Percentiles rank a stretch among this genome's conserved stretches.
Conservation (phyloP, 345 rosid species). For the Litchi chinensis region DNA sequence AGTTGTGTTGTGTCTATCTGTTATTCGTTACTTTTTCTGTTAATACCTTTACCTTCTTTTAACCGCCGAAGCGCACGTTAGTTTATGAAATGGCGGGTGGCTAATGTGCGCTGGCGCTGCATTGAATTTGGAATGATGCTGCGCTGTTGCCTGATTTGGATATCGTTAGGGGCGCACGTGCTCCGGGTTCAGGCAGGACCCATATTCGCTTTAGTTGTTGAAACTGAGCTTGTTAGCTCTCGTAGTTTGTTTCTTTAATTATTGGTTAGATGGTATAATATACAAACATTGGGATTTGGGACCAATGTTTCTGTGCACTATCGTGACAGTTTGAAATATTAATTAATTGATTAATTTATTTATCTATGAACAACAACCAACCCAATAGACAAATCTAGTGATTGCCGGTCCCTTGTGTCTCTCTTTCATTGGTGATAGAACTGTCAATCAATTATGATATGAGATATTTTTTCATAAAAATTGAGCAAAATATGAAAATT, state of each 20-base stretch:
- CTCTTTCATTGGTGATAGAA: background rate
- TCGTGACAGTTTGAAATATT: background rate
- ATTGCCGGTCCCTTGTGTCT: background rate
- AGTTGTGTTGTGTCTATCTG: background rate
- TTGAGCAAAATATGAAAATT: too few relatives aligned
- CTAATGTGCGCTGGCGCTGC: background rate
- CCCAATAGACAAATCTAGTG: background rate
- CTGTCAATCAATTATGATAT: background rate
- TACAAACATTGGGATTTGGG: background rate
- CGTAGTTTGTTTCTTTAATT: background rate
- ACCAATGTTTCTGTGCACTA: background rate
- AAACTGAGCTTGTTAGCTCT: slow-evolving; percentile 7
- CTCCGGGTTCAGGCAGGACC: background rate
- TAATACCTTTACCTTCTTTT: background rate
- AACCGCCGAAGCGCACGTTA: background rate
- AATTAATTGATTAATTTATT: background rate
- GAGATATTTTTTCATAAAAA: too few relatives aligned
- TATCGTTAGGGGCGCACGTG: background rate
- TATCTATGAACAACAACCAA: background rate
- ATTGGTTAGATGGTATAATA: too few relatives aligned
- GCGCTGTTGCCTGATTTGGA: background rate
- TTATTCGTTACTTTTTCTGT: background rate
- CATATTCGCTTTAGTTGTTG: background rate
- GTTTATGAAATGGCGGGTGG: background rate
- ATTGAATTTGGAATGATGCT: background rate